Conservation (phyloP, 768 basidiomycete genomes). For the Termitomyces bulborhizus region DNA sequence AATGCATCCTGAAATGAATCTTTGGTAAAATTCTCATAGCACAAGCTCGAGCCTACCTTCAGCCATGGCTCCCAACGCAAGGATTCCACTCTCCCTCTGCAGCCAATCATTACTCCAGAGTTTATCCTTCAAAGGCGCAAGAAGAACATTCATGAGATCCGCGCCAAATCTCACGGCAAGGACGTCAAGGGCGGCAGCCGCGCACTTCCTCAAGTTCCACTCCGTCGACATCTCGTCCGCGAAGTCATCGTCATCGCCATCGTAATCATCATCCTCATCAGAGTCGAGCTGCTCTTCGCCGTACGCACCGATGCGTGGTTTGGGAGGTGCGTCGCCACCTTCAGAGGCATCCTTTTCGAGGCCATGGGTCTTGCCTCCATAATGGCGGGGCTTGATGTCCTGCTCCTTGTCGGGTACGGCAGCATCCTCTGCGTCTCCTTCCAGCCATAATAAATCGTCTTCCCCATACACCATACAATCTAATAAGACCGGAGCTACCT, state of each 20-base stretch:
- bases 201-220: conserved; percentile 98
- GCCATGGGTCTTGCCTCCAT: conserved; percentile 80
- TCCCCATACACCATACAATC: conserved; percentile 98
- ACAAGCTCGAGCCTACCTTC: conserved; percentile 57
- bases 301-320: conserved; percentile 53
- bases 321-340: conserved; percentile 25
- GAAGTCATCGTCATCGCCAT: conserved; percentile 85
- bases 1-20: conserved; percentile 70
- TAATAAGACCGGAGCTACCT: conserved; percentile 90
- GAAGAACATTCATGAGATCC: conserved; percentile 84
- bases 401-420: conserved; percentile 87
- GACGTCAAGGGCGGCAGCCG: conserved; percentile 95
- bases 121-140: conserved; percentile 88
- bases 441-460: conserved; percentile 92
- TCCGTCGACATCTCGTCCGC: conserved; percentile 97
- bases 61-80: conserved; percentile 96
- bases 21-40: conserved; percentile 2
- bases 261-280: conserved; percentile 85
- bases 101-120: conserved; percentile 93
- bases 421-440: conserved; percentile 86
- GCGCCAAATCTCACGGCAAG: conserved; percentile 88
- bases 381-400: conserved; percentile 96
- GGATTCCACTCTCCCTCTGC: conserved; percentile 90
- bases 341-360: conserved; percentile 64
- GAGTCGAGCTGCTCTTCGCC: conserved; percentile 79